Base-by-base conservation (phyloP, 2,329 filamentous ascomycete genomes). In the Botrytis aclada region DNA sequence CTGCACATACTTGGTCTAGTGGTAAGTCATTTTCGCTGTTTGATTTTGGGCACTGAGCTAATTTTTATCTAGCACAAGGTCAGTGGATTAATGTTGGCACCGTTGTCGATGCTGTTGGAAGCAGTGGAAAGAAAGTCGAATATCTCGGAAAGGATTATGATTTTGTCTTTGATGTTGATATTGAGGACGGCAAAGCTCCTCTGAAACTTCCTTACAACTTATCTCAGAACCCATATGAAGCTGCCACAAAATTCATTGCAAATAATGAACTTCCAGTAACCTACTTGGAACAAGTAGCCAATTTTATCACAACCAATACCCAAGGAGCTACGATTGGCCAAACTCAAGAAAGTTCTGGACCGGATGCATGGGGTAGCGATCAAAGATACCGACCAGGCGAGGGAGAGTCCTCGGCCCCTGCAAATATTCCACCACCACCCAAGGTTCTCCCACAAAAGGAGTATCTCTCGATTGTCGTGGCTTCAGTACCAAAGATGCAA, bases 101-200 rank as follows among this genome's bases (percentile, higher is more conserved):
- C 0, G 95, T 99, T 0, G 96, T 98, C 18, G 94, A 97, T 78
- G 89, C 94, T 5, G 93, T 92, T 8, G 94, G 92, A 54, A 97
- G 94, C 80, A 93, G 90, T 76, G 93, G 93, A 18, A 89, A 89
- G 73, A 94, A 95, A 83, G 76, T 89, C 12, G 87, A 90, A 73
- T 92, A 95, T 80, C 86, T 93, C 1, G 95, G 95, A 45, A 89
- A 97, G 80, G 93, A 95, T 74, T 99, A 97, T 81, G 96, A 99
- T 80, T 98, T 92, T 79, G 95, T 99, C 14, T 98, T 98, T 77
- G 95, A 98, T 80, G 95, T 98, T 39, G 95, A 97, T 78, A 97
- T 98, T 75, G 93, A 97, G 81, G 95, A 98, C 79, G 95, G 94
- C 70, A 95, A 97, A 80, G 95, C 95, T 20, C 90, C 95, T 0